Percentiles rank a stretch among this genome's conserved stretches.
These are phyloP conservation scores for Blepharisma stoltei DNA, from an alignment of 73 alveolate species.

Conservation along the genomic window DNA sequence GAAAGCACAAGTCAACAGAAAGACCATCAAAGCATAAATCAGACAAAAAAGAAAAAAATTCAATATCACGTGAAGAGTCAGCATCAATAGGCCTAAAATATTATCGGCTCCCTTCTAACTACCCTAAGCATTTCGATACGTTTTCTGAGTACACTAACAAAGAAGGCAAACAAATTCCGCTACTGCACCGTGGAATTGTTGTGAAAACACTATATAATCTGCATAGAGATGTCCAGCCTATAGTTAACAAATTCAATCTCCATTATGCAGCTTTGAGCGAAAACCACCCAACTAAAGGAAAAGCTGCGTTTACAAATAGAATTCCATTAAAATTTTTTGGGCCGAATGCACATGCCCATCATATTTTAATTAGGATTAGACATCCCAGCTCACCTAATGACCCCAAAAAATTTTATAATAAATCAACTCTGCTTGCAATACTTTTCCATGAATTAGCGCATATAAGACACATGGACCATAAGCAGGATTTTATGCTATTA, in stretches of 20 bases:
- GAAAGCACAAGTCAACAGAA: too few relatives aligned
- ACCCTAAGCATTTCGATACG: too few relatives aligned
- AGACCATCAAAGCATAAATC: too few relatives aligned
- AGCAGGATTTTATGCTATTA: slow-evolving; percentile 30
- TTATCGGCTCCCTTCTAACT: too few relatives aligned
- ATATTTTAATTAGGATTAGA: slow-evolving; percentile 20
- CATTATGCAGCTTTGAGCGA: neutral
- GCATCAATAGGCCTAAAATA: too few relatives aligned
- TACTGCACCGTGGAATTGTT: neutral
- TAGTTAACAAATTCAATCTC: neutral
- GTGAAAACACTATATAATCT: neutral
- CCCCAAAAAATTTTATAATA: neutral
- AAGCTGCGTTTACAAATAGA: slow-evolving; percentile 16
- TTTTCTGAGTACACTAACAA: too few relatives aligned
- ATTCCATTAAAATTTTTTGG: neutral
- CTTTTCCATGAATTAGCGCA: slow-evolving; percentile 37
- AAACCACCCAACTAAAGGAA: neutral
- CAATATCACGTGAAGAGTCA: too few relatives aligned
- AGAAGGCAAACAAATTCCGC: too few relatives aligned
- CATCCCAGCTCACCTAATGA: slow-evolving; percentile 17
- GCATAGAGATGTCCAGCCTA: neutral
- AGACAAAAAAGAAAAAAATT: too few relatives aligned
- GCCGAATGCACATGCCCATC: neutral
- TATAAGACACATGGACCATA: slow-evolving; percentile 30
- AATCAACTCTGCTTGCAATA: neutral